Evolutionary conservation across 768 basidiomycete species (phyloP), one percentile per base, ranked within the genome.

Genomic region (Tricholoma sp.): DNA sequence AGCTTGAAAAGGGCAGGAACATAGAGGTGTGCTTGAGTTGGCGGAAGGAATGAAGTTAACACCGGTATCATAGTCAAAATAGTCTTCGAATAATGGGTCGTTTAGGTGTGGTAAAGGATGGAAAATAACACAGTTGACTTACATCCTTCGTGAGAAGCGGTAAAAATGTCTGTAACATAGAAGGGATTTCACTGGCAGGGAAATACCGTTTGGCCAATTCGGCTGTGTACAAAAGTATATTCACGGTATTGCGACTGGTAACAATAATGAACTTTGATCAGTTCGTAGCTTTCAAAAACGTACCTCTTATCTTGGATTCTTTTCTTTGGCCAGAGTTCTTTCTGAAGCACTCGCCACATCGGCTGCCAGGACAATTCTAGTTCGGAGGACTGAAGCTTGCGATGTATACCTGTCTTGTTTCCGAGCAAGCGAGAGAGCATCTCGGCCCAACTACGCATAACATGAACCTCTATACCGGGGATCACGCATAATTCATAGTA

Each of bases 401-500:
- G 82, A 59, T 80, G 82, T 50, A 74, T 61, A 42, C 87, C 84
- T 6, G 81, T 75, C 72, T 87, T 90, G 66, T 77, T 83, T 37
- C 80, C 78, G 12, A 91, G 74, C 45, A 92, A 75, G 56, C 87
- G 84, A 47, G 84, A 79, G 61, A 91, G 76, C 82, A 89, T 89
- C 63, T 88, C 87, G 12, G 86, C 83, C 88, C 89, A 92, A 66
- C 76, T 82, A 50, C 88, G 82, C 57, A 84, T 75, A 60, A 86
- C 75, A 42, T 86, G 83, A 9, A 84, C 77, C 53, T 93, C 89
- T 52, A 91, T 73, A 50, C 89, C 89, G 45, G 90, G 91, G 7
- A 89, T 67, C 33, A 90, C 72, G 67, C 81, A 83, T n/a, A 93
- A 71, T 64, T 92, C 88, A 63, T 88, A 92, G 70, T 91, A 91